Evolutionary conservation across 2,329 filamentous ascomycete species (phyloP).

Genomic region (Colletotrichum lentis): DNA sequence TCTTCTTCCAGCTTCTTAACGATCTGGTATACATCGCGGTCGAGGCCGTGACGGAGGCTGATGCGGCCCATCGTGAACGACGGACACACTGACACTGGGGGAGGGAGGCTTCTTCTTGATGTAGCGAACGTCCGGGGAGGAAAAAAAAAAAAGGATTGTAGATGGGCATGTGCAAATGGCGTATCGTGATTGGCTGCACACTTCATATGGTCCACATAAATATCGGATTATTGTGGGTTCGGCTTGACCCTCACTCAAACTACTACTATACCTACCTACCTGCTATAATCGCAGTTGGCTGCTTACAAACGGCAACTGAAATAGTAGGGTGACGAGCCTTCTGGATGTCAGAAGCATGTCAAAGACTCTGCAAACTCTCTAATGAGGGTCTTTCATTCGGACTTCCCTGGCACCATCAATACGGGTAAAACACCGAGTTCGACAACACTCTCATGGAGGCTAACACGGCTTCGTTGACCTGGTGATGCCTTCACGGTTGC

Average conservation of each 20-base stretch:
- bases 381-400: no score
- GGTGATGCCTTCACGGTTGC: background rate
- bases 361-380: no score
- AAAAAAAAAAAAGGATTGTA: slow-evolving; percentile 4
- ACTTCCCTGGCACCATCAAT: no score
- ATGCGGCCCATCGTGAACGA: slow-evolving; percentile 37
- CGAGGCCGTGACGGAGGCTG: slow-evolving; percentile 64
- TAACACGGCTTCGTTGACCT: background rate
- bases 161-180: background rate
- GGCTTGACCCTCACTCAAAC: background rate
- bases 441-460: background rate
- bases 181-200: background rate
- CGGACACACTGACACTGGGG: background rate
- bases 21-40: slow-evolving; percentile 80
- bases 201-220: background rate
- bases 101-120: slow-evolving; percentile 5
- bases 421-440: no score
- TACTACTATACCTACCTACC: no score
- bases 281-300: no score
- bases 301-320: no score
- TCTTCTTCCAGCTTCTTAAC: slow-evolving; percentile 79
- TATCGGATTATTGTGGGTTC: background rate
- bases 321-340: no score
- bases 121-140: background rate
- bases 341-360: no score